Conservation (phyloP, 257 asterid genomes). For the Hygrophila difformis region DNA sequence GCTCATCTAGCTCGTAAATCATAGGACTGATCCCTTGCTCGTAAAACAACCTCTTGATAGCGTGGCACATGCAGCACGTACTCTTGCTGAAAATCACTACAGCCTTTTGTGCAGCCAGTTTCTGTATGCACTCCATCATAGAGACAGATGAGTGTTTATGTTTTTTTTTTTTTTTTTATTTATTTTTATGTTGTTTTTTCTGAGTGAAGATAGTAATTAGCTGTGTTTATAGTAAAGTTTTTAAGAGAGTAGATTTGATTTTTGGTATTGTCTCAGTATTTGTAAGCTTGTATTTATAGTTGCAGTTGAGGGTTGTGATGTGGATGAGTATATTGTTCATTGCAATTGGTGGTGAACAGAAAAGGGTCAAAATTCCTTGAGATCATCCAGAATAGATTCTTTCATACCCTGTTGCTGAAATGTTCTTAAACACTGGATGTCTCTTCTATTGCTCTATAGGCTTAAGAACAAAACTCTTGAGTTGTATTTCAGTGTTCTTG, state of each 20-base stretch:
- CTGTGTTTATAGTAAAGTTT: neutral
- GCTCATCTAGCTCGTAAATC: constrained; percentile 52
- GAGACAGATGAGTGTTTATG: no score
- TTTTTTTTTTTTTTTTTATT: no score
- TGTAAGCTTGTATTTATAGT: constrained; percentile 7
- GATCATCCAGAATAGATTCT: constrained; percentile 10
- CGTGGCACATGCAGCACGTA: constrained; percentile 72
- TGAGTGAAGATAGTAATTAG: neutral
- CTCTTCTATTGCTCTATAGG: no score
- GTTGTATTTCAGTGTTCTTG: no score
- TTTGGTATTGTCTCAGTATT: constrained; percentile 13
- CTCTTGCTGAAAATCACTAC: constrained; percentile 73
- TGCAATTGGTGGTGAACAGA: neutral
- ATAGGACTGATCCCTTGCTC: constrained; percentile 65
- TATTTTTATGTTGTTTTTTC: neutral
- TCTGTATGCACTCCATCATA: constrained; percentile 31
- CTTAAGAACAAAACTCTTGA: no score
- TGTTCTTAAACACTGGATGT: no score
- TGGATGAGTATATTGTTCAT: constrained; percentile 7
- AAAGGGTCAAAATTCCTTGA: constrained; percentile 19
- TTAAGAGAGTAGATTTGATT: constrained; percentile 1
- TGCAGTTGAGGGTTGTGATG: constrained; percentile 5
- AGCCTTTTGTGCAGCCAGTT: constrained; percentile 40
- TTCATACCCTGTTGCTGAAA: no score
- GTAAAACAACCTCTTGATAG: constrained; percentile 53